Evolutionary conservation across 2,329 filamentous ascomycete genomes (phyloP).

Genomic region (Chaetomium globosum): DNA sequence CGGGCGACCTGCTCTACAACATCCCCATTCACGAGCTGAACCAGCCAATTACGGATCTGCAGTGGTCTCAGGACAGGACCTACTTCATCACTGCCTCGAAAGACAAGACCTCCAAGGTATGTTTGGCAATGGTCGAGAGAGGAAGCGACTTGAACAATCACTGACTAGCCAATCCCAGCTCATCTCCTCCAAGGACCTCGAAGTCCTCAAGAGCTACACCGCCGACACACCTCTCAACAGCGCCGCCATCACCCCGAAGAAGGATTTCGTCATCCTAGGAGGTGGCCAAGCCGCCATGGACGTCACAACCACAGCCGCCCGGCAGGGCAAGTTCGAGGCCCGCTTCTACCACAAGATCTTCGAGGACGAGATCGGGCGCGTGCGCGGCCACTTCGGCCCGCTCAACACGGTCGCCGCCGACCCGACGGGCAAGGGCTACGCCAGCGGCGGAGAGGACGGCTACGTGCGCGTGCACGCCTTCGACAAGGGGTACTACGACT

Average conservation of each 20-base stretch:
- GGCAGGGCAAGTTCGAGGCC: conserved; percentile 98
- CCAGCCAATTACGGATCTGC: conserved; percentile 83
- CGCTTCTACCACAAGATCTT: conserved; percentile 99
- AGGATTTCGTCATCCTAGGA: conserved; percentile 96
- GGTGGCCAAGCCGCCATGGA: conserved; percentile 99
- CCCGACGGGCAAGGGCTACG: conserved; percentile 88
- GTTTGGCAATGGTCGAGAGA: conserved; percentile 24
- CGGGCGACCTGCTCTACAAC: conserved; percentile 79
- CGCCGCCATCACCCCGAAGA: conserved; percentile 89
- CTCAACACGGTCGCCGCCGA: conserved; percentile 91
- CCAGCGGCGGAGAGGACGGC: conserved; percentile 94
- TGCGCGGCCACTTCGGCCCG: conserved; percentile 87
- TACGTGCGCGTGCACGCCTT: conserved; percentile 99
- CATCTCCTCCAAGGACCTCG: conserved; percentile 80
- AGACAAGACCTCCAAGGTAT: conserved; percentile 92
- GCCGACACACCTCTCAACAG: conserved; percentile 96
- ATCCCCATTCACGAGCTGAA: conserved; percentile 84
- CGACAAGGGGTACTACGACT: conserved; percentile 98
- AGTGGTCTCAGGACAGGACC: conserved; percentile 90
- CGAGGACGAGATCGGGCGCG: conserved; percentile 96
- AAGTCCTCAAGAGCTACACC: conserved; percentile 87
- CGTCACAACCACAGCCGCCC: conserved; percentile 88
- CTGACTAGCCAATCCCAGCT: conserved; percentile 51
- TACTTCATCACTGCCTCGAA: conserved; percentile 99
- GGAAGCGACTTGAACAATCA: background rate